Conservation (phyloP, 2,329 filamentous ascomycete genomes). For the Phoma herbarum region DNA sequence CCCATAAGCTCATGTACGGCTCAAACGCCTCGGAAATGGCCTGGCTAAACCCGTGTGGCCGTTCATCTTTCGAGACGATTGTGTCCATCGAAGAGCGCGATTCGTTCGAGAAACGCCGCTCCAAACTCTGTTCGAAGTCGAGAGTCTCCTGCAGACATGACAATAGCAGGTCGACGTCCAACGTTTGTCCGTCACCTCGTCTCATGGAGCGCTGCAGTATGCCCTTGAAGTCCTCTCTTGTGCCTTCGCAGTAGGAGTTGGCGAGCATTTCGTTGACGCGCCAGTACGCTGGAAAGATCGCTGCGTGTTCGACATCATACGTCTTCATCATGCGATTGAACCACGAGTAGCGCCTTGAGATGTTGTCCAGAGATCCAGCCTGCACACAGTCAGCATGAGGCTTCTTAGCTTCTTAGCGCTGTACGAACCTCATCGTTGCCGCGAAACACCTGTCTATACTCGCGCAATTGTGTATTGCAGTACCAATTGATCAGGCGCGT, state of each 20-base stretch:
- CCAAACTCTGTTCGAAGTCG: slow-evolving; percentile 93
- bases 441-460: slow-evolving; percentile 94
- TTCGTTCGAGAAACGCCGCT: slow-evolving; percentile 79
- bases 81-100: slow-evolving; percentile 89
- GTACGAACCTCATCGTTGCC: slow-evolving; percentile 79
- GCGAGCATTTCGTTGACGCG: slow-evolving; percentile 88
- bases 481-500: slow-evolving; percentile 92
- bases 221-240: slow-evolving; percentile 91
- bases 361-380: slow-evolving; percentile 95
- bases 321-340: slow-evolving; percentile 95
- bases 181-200: slow-evolving; percentile 75
- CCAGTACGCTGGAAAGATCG: slow-evolving; percentile 88
- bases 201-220: slow-evolving; percentile 91
- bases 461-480: slow-evolving; percentile 93
- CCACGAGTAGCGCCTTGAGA: slow-evolving; percentile 93
- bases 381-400: slow-evolving; percentile 30
- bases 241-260: slow-evolving; percentile 94
- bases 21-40: slow-evolving; percentile 97
- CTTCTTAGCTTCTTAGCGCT: slow-evolving; percentile 1
- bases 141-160: slow-evolving; percentile 94
- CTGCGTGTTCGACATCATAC: slow-evolving; percentile 91
- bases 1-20: slow-evolving; percentile 95
- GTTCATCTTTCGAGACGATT: slow-evolving; percentile 79
- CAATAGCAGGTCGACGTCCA: slow-evolving; percentile 89
- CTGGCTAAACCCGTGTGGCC: slow-evolving; percentile 80